Conservation (phyloP, 148 eudicot species). For the Tetragonia tetragonoides region DNA sequence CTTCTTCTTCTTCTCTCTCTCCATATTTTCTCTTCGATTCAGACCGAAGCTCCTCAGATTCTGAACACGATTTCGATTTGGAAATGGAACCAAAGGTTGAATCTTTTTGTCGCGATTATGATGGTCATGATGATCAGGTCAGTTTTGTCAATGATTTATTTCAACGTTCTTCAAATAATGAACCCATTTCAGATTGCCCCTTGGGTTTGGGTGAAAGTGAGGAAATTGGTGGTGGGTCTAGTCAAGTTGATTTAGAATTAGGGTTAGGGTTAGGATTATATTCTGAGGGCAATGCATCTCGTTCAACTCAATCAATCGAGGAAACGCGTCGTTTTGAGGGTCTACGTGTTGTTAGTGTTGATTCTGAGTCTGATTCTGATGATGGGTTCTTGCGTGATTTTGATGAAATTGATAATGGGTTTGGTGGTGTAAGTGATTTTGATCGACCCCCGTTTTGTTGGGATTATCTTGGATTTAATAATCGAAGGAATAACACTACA, state of each 20-base stretch:
- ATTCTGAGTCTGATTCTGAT: conserved; percentile 75
- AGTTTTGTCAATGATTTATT: conserved; percentile 56
- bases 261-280: conserved; percentile 44
- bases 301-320: conserved; percentile 6
- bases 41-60: conserved; percentile 20
- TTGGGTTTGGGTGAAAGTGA: conserved; percentile 16
- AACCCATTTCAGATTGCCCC: not conserved
- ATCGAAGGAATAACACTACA: conserved; percentile 18
- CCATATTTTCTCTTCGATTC: conserved; percentile 10
- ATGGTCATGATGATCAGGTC: conserved; percentile 32
- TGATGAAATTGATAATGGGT: conserved; percentile 26
- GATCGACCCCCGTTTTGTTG: conserved; percentile 48
- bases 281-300: conserved; percentile 1
- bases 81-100: conserved; percentile 17
- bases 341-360: conserved; percentile 59
- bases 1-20: conserved; percentile 19
- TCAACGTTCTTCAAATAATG: conserved; percentile 26
- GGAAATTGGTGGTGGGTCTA: conserved; percentile 6
- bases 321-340: conserved; percentile 38
- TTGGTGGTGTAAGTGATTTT: conserved; percentile 36
- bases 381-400: conserved; percentile 21
- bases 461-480: conserved; percentile 52
- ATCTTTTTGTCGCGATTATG: conserved; percentile 15
- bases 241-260: conserved; percentile 40
- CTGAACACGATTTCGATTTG: conserved; percentile 24